phyloP scores from a whole-genome alignment of 176 grass and related monocot species.

The Saccharum officinarum region DNA sequence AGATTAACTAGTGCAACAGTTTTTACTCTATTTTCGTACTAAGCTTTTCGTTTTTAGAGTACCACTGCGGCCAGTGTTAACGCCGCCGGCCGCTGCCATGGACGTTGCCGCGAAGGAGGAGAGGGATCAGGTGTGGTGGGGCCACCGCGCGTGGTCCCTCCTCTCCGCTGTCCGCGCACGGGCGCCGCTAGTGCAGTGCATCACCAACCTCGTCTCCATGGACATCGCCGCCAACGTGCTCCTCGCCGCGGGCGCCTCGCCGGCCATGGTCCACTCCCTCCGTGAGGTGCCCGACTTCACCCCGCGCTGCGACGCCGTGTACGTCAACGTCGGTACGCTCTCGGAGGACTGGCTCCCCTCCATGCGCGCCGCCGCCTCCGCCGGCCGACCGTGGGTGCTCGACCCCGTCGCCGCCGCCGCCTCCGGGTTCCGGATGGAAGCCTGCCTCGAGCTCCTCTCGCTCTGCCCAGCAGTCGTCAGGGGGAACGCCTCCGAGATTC shows the following conservation, averaged over 20 bases:
- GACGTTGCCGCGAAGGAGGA: slow-evolving; percentile 3
- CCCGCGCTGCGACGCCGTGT: slow-evolving; percentile 60
- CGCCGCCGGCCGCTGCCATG: slow-evolving; percentile 2
- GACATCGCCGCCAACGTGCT: slow-evolving; percentile 78
- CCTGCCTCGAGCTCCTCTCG: slow-evolving; percentile 64
- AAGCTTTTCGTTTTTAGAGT: too few relatives aligned
- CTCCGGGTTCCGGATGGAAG: slow-evolving; percentile 74
- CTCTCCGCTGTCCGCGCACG: slow-evolving; percentile 55
- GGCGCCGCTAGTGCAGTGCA: slow-evolving; percentile 81
- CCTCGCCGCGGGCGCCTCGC: slow-evolving; percentile 76
- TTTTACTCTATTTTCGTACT: too few relatives aligned
- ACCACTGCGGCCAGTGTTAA: too few relatives aligned
- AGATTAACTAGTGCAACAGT: too few relatives aligned
- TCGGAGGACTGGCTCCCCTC: slow-evolving; percentile 78
- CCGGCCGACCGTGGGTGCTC: slow-evolving; percentile 75
- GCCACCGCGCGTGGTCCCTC: slow-evolving; percentile 53
- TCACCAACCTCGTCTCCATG: slow-evolving; percentile 96
- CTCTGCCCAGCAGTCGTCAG: slow-evolving; percentile 64
- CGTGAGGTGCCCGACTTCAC: slow-evolving; percentile 83
- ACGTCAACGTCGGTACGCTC: slow-evolving; percentile 86
- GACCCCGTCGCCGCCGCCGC: slow-evolving; percentile 73
- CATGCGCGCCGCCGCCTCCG: slow-evolving; percentile 63
- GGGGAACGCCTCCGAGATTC: slow-evolving; percentile 91
- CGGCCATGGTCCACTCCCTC: slow-evolving; percentile 80
- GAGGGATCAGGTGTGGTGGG: slow-evolving; percentile 30